A percentile compares a stretch with the other conserved stretches of the same genome.
These are phyloP conservation scores for Euphorbia peplus DNA, from an alignment of 345 rosid species.

Conservation along the genomic window DNA sequence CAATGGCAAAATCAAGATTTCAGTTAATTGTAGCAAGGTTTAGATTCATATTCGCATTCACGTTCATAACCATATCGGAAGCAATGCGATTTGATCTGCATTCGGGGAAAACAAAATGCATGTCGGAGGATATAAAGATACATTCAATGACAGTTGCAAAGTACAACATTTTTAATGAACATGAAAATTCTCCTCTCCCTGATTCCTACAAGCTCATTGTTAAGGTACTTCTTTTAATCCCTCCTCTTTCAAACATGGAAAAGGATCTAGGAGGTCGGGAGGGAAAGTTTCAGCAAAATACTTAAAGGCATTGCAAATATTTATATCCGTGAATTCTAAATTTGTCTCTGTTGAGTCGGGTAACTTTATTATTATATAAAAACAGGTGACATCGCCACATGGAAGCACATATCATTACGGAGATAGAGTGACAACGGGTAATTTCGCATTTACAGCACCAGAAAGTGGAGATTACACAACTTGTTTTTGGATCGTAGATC, in stretches of 20 bases:
- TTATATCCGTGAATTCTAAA: too few species aligned
- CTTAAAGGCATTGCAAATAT: too few species aligned
- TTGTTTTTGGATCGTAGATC: conserved; percentile 53
- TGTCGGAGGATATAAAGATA: conserved; percentile 71
- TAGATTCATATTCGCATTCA: conserved; percentile 18
- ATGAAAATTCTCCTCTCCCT: conserved; percentile 52
- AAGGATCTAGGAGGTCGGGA: too few species aligned
- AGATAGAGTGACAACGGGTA: conserved; percentile 57
- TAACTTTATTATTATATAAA: too few species aligned
- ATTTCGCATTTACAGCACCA: conserved; percentile 66
- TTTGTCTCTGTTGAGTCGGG: too few species aligned
- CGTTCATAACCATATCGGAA: conserved; percentile 18
- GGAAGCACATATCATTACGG: conserved; percentile 53
- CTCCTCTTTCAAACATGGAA: too few species aligned
- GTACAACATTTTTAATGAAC: conserved; percentile 53
- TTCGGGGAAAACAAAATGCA: conserved; percentile 65
- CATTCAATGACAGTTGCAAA: conserved; percentile 63
- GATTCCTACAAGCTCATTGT: conserved; percentile 54
- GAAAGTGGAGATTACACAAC: conserved; percentile 60
- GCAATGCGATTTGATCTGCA: conserved; percentile 60
- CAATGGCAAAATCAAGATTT: conserved; percentile 21
- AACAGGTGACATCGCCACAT: conserved; percentile 59
- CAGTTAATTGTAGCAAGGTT: conserved; percentile 10
- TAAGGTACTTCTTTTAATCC: conserved; percentile 42
- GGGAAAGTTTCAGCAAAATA: too few species aligned